Evolutionary conservation across 225 moss, liverwort and hornwort species (phyloP).

Genomic region (Sphagnum contortum): DNA sequence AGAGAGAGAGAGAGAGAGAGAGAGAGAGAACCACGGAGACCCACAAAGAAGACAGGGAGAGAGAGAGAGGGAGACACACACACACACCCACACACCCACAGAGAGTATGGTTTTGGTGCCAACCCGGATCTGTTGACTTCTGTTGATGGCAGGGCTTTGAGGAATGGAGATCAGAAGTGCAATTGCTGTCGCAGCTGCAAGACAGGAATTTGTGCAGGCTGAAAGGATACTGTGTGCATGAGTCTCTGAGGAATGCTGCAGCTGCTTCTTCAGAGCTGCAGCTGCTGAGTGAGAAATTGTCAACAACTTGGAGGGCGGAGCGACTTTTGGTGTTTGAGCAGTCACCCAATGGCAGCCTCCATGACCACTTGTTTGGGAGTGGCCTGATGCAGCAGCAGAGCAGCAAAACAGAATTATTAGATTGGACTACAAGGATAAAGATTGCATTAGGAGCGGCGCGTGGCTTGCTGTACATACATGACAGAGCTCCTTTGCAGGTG

Average conservation of each 20-base stretch:
- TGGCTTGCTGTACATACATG: constrained; percentile 28
- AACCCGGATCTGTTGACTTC: not conserved
- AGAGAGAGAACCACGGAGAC: constrained; percentile 9
- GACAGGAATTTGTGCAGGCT: constrained; percentile 26
- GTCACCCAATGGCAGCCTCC: constrained; percentile 15
- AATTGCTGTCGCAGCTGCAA: constrained; percentile 16
- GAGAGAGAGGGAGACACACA: not conserved
- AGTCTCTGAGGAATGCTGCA: not conserved
- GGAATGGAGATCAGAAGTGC: constrained; percentile 29
- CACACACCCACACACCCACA: not conserved
- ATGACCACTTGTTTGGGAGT: constrained; percentile 32
- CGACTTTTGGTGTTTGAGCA: constrained; percentile 29
- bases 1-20: constrained; percentile 11
- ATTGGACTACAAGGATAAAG: constrained; percentile 19
- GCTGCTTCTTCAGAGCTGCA: no score
- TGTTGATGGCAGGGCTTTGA: constrained; percentile 15
- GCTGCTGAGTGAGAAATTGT: no score
- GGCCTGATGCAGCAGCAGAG: constrained; percentile 2
- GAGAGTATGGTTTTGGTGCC: constrained; percentile 5
- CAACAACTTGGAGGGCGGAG: not conserved
- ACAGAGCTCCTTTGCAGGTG: constrained; percentile 28
- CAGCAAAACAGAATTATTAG: constrained; percentile 14
- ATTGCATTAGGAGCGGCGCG: constrained; percentile 31
- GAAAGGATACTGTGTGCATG: constrained; percentile 15
- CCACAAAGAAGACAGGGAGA: not conserved